These are phyloP conservation scores for Stachybotrys chlorohalonatus DNA, from an alignment of 2,329 filamentous ascomycete genomes.

Conservation along the genomic window DNA sequence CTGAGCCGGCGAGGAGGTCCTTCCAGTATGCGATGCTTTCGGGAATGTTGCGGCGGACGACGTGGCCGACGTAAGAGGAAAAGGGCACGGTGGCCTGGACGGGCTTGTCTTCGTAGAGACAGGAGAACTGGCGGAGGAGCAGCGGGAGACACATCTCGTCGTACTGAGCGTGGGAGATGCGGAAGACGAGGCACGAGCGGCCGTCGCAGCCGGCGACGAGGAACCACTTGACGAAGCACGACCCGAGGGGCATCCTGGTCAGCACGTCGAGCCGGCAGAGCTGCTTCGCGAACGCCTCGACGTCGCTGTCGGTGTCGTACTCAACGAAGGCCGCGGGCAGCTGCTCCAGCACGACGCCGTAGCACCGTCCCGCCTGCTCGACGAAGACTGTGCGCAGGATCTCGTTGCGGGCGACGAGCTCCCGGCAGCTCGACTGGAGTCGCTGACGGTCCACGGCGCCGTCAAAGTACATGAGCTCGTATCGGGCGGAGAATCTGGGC, in stretches of 20 bases:
- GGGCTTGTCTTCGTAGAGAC: constrained; percentile 26
- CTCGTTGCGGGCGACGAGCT: constrained; percentile 51
- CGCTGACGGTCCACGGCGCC: constrained; percentile 36
- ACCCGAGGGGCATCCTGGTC: constrained; percentile 46
- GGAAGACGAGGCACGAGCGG: constrained; percentile 41
- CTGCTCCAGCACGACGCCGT: constrained; percentile 49
- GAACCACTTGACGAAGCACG: constrained; percentile 52
- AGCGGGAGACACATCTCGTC: constrained; percentile 58
- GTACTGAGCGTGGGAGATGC: constrained; percentile 61
- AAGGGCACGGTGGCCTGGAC: constrained; percentile 28
- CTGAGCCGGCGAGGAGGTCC: constrained; percentile 45
- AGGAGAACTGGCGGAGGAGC: constrained; percentile 52
- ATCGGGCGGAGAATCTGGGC: constrained; percentile 53
- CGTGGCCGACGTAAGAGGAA: constrained; percentile 35
- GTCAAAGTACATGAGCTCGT: constrained; percentile 56
- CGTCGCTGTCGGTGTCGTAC: constrained; percentile 37
- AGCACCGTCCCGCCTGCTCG: constrained; percentile 36
- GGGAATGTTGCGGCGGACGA: constrained; percentile 29
- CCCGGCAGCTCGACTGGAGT: constrained; percentile 39
- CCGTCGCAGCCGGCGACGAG: constrained; percentile 29
- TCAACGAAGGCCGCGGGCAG: constrained; percentile 41
- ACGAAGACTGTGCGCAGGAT: constrained; percentile 60
- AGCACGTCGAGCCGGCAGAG: constrained; percentile 47
- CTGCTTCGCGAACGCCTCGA: constrained; percentile 42
- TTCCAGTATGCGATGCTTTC: constrained; percentile 53